Evolutionary conservation across 1,139 yeast species (phyloP), one percentile per base, ranked within the genome.

Genomic region (Taphrina confusa): DNA sequence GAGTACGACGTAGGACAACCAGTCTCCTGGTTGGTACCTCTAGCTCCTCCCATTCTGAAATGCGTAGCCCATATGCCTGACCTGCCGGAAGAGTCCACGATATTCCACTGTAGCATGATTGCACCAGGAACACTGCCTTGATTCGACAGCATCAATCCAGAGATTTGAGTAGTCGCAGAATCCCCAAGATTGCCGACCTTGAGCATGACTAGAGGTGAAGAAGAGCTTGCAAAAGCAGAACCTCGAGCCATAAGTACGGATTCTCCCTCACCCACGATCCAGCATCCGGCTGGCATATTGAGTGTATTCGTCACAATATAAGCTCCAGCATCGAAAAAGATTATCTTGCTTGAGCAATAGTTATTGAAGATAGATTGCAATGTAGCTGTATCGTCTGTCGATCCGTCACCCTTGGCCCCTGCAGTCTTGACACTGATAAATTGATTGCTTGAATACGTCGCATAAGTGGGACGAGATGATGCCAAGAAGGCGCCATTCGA

Each of bases 211-310:
- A 20, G 25, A 8, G 64, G 64, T 3, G 27, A 11, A 4, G 42
- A 16, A 1, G 57, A 54, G 23, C 44, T 39, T 5, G 61, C 54
- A 27, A 61, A 61, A 11, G 39, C 39, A 4, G 44, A 12, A 18
- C 64, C 64, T 1, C 45, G 30, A 2, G 62, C 64, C 39, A 51
- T 55, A 11, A 61, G 33, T 11, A 60, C 58, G 11, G 58, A 42
- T 60, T 62, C 61, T n/a, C 52, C 64, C 27, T 61, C 64, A 14
- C 64, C 64, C 25, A 61, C 62, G 16, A 61, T 39, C 47, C 39
- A 37, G 16, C 55, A 45, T 5, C 62, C 62, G 6, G 64, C 46
- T 11, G 64, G 64, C n/a, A 61, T 25, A 6, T 12, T 23, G 31
- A 61, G 23, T 6, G 64, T 61, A 36, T 60, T 44, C 27, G 54